Base-by-base conservation (phyloP, 306 rosid genomes). In the Quercus mongolica region DNA sequence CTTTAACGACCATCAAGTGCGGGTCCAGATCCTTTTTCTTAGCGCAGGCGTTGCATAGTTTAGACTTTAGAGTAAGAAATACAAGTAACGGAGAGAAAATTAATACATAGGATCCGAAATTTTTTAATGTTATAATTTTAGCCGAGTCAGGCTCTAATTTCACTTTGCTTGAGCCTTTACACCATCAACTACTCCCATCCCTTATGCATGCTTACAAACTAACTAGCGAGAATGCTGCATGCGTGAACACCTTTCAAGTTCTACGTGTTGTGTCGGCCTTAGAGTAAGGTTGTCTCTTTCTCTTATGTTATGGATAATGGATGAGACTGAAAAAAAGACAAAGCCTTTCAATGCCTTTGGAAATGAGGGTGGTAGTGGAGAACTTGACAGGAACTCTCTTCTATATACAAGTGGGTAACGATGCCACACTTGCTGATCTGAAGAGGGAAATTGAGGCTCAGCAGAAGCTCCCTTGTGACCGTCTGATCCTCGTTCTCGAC, bases 401-500 rank as follows among this genome's bases (percentile, higher is more conserved):
- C 75, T 81, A 78, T 69, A 59, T 85, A 23, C 83, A 85, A 67
- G 81, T 88, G 81, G 62, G 21, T 0, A 73, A 85, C 44, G 91
- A 88, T 77, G 89, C 85, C 71, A 88, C 81, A 3, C 70, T 79
- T 0, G 76, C 78, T 19, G 92, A 92, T 71, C 76, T 90, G 19
- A 90, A 86, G 76, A 74, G 46, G 67, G 91, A 90, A 71, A 82
- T 83, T 56, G 94, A 73, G 73, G 85, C 83, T 31, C 88, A 82
- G 46, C 78, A 86, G 72, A 83, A 88, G 59, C 86, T 88, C 72
- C 92, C 90, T 54, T 76, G 21, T 78, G 84, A 90, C 65, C 95
- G 92, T 79, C 73, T 84, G 75, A 81, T 90, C 80, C 82, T 87
- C 28, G 35, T 89, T 56, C 88, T 81, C 5, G 82, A 80, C 71